Base-by-base conservation (phyloP, 2,329 filamentous ascomycete species). In the Leptographium lundbergii region DNA sequence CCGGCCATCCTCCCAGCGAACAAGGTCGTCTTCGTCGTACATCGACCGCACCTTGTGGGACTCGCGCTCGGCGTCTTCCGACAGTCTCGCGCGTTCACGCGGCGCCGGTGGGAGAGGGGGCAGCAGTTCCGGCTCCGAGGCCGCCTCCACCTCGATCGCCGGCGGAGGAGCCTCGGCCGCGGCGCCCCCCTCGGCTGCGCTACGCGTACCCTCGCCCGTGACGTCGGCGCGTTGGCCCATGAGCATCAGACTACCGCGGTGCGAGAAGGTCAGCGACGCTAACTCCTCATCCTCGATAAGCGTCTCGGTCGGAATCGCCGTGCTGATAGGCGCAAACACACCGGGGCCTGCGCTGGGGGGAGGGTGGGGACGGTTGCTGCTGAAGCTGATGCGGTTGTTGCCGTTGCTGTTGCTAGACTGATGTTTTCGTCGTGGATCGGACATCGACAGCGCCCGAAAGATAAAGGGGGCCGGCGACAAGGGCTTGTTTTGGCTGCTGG, bases 1-100 rank as follows among this genome's bases (percentile, higher is more conserved):
- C 34, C 5, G 36, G 9, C 78, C 77, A 67, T 80, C 76, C 70
- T 80, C 77, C 75, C 76, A 79, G 63, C 71, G 72, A 71, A 77
- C 70, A 70, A 69, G 71, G 68, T 80, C 47, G 32, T 27, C 47
- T 10, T 75, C 75, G 74, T 79, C 76, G 76, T 84, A 84, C 73
- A 84, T 80, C 72, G 80, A 83, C 77, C 81, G 82, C 77, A 84
- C 81, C 77, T 83, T 82, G 79, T 80, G 79, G 74, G 81, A 84
- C 74, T 84, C 81, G 73, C 78, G 79, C 74, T 83, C 80, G 67
- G 78, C 70, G 65, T 82, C 79, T 69, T 74, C 72, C 65, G 78
- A 74, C 69, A 81, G 48, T 14, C 14, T 27, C 72, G 67, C 19
- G 42, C 7, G 19, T 3, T 4, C 42, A 45, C 9, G 42, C 19